Conservation (phyloP, 2,329 filamentous ascomycete species). For the Ceratocystis destructans region DNA sequence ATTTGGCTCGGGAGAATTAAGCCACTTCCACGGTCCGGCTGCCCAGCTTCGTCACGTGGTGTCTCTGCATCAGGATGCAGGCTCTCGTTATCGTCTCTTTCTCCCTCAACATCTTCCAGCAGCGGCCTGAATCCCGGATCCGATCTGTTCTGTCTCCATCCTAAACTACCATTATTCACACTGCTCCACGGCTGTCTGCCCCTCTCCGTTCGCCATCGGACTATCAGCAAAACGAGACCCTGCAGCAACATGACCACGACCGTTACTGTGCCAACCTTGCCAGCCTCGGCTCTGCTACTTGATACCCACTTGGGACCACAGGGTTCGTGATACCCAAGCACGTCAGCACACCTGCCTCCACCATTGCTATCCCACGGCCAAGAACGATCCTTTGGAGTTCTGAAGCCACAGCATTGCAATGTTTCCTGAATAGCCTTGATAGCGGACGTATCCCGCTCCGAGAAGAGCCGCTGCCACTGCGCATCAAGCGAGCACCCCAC, state of each 20-base stretch:
- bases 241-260: conserved; percentile 40
- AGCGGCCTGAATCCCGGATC: neutral
- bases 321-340: conserved; percentile 32
- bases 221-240: conserved; percentile 38
- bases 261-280: conserved; percentile 39
- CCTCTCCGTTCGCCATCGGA: neutral
- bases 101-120: neutral
- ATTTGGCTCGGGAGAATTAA: neutral
- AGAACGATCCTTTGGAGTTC: conserved; percentile 41
- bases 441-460: conserved; percentile 33
- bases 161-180: neutral
- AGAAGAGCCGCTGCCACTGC: conserved; percentile 22
- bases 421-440: conserved; percentile 51
- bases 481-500: conserved; percentile 20
- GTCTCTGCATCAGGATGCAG: neutral
- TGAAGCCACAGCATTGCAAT: conserved; percentile 53
- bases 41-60: neutral
- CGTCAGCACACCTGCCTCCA: conserved; percentile 31
- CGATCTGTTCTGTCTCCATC: neutral
- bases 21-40: neutral
- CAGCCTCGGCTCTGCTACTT: conserved; percentile 32
- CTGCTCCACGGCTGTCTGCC: neutral
- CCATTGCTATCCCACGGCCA: conserved; percentile 42
- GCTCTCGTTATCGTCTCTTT: neutral
- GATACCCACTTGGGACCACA: conserved; percentile 41